phyloP scores from a whole-genome alignment of 176 grass and related monocot genomes.

The Elymus sibiricus region DNA sequence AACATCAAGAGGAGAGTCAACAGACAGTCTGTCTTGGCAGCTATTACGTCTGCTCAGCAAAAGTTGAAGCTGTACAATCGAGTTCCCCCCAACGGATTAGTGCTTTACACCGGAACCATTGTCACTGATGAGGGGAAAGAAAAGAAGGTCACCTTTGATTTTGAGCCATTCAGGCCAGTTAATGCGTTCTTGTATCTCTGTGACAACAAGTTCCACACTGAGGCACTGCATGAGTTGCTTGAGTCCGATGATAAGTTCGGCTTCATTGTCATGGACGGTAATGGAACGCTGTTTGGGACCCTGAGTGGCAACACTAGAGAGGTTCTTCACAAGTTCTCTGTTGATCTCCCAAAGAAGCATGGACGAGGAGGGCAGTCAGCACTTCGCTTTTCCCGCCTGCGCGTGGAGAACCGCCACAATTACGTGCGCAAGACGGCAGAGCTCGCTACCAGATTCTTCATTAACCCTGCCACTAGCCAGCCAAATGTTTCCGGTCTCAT shows the following conservation, averaged over 20 bases:
- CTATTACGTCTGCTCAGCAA: constrained; percentile 39
- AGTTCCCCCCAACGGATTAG: constrained; percentile 28
- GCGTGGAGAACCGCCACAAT: constrained; percentile 44
- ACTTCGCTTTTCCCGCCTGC: constrained; percentile 38
- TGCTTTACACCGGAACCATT: constrained; percentile 33
- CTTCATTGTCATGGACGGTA: constrained; percentile 42
- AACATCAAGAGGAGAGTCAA: constrained; percentile 46
- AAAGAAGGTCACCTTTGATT: constrained; percentile 35
- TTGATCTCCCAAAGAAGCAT: constrained; percentile 51
- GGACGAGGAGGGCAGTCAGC: constrained; percentile 42
- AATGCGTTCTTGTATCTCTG: constrained; percentile 41
- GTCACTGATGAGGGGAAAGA: constrained; percentile 26
- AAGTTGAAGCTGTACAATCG: constrained; percentile 33
- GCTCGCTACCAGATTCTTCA: constrained; percentile 32
- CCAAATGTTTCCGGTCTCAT: constrained; percentile 47
- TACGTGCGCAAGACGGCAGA: constrained; percentile 37
- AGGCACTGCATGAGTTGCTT: constrained; percentile 32
- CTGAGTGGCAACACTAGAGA: constrained; percentile 37
- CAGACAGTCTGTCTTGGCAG: constrained; percentile 30
- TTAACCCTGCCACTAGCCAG: constrained; percentile 38
- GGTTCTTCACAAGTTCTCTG: constrained; percentile 35
- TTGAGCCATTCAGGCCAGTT: constrained; percentile 41
- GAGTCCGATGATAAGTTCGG: constrained; percentile 51
- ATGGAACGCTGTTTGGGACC: constrained; percentile 38
- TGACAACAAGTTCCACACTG: constrained; percentile 48